Conservation (phyloP, 2,329 filamentous ascomycete species). For the Xylariales sp. region DNA sequence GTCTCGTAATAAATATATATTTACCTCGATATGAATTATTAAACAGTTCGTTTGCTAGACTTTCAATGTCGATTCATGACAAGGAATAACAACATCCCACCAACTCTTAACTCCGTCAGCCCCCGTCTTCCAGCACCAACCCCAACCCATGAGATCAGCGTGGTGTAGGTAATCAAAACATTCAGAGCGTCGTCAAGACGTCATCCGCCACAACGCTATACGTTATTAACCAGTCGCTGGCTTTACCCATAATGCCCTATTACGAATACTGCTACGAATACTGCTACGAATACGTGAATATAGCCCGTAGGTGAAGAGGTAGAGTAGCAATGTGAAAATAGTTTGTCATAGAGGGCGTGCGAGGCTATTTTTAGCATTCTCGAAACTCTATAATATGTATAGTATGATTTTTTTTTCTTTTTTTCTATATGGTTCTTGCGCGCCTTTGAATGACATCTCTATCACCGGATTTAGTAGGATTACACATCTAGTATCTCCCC, state of each 20-base stretch:
- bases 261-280: no score
- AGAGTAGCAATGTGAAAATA: not conserved
- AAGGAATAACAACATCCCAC: conserved; percentile 5
- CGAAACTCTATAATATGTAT: not conserved
- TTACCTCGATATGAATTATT: not conserved
- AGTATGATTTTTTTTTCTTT: not conserved
- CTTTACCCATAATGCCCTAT: no score
- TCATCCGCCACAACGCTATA: conserved; percentile 1
- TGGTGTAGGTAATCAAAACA: not conserved
- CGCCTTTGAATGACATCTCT: not conserved
- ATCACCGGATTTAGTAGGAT: conserved; percentile 1
- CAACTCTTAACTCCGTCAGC: conserved; percentile 1
- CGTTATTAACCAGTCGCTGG: no score
- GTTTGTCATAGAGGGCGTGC: not conserved
- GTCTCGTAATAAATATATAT: not conserved
- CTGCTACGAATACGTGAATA: no score
- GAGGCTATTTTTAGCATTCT: not conserved
- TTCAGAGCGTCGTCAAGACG: not conserved
- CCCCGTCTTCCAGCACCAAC: not conserved
- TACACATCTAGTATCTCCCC: conserved; percentile 9
- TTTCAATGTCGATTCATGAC: not conserved
- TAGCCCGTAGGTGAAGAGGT: not conserved
- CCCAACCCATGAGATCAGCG: not conserved
- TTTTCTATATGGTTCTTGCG: not conserved
- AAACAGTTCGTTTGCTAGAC: no score